These are phyloP conservation scores for Mrakia gelida DNA, from an alignment of 768 basidiomycete species.

Conservation along the genomic window DNA sequence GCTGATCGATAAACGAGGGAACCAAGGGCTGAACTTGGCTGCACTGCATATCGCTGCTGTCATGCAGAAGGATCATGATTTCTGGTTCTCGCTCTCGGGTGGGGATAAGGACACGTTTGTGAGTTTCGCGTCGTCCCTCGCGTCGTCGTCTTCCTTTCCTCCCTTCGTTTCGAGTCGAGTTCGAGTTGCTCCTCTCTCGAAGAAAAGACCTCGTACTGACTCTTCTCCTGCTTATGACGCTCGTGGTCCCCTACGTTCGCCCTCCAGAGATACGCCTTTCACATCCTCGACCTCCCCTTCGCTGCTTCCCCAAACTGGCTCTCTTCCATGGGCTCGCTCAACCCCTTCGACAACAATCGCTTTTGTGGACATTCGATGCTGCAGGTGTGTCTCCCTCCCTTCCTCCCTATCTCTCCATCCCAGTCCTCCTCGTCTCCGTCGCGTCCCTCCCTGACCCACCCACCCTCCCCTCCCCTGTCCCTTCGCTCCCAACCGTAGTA, in stretches of 20 bases:
- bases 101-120: slow-evolving; percentile 48
- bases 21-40: slow-evolving; percentile 47
- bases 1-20: slow-evolving; percentile 48
- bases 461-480: not conserved
- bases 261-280: slow-evolving; percentile 44
- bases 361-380: slow-evolving; percentile 46
- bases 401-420: not conserved
- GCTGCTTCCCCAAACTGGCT: slow-evolving; percentile 44
- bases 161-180: not conserved
- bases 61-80: slow-evolving; percentile 45
- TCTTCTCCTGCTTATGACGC: not conserved
- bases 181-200: not conserved
- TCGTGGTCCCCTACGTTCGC: not conserved
- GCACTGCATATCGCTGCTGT: slow-evolving; percentile 45
- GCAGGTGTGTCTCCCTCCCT: slow-evolving; percentile 15
- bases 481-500: not conserved
- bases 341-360: slow-evolving; percentile 36
- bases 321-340: slow-evolving; percentile 39
- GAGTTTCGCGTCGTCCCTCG: not conserved
- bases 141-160: too few species aligned
- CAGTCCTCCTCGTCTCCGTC: not conserved
- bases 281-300: slow-evolving; percentile 43
- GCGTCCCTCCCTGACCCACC: slow-evolving; percentile 23
- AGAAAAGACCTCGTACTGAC: not conserved
- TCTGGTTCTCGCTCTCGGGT: slow-evolving; percentile 41